Evolutionary conservation across 106 monocot genomes (phyloP), one percentile per base, ranked within the genome.

Genomic region (Gastrodia elata): DNA sequence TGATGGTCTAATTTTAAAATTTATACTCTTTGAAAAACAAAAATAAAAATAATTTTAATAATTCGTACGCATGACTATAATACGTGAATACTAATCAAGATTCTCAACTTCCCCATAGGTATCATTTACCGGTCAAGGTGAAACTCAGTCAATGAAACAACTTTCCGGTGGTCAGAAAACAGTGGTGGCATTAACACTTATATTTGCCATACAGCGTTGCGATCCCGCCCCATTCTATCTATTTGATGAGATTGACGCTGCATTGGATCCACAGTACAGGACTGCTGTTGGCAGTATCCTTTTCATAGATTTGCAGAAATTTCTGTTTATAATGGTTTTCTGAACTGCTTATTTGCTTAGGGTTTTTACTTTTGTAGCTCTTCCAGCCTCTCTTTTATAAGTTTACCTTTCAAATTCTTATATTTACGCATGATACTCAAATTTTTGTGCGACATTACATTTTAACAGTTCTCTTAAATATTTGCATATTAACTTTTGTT

Each of bases 61-160:
- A n/a, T n/a, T n/a, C n/a, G n/a, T n/a, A n/a, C n/a, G n/a, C n/a
- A n/a, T n/a, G n/a, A n/a, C n/a, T n/a, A n/a, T n/a, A n/a, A n/a
- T n/a, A n/a, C n/a, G n/a, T n/a, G n/a, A n/a, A n/a, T n/a, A n/a
- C n/a, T n/a, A n/a, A n/a, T n/a, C n/a, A n/a, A n/a, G n/a, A n/a
- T n/a, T n/a, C n/a, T n/a, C n/a, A n/a, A 46, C 46, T 46, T 46
- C 10, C 46, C 32, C 34, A 15, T 77, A 99, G 98, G 98, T 99
- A 70, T 99, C 98, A 13, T 99, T 99, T 74, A 99, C 98, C 68
- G 98, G 93, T 58, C 93, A 93, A 91, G 93, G 98, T 58, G 93
- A 99, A 76, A 99, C 98, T 65, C 98, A 93, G 69, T 99, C 91
- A 16, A 99, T 99, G 98, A 99, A 99, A 74, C 98, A 99, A 55